These are phyloP conservation scores for Aspergillus alliaceus DNA, from an alignment of 2,329 filamentous ascomycete species.

Conservation along the genomic window DNA sequence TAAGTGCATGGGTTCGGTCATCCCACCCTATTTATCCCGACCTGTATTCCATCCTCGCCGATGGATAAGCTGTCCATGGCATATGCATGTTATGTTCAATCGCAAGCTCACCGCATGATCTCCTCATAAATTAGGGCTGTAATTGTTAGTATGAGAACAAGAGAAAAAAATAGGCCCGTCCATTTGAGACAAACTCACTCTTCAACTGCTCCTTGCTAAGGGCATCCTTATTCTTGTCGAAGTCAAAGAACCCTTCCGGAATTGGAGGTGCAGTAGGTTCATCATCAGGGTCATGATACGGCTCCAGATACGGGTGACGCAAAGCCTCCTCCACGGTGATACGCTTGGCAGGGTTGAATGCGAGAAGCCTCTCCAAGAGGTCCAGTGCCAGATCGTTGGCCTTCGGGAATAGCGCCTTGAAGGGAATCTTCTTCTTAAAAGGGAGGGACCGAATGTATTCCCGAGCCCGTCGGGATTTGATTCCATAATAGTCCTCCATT, in stretches of 20 bases:
- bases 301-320: slow-evolving; percentile 96
- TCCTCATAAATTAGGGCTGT: slow-evolving; percentile 89
- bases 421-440: slow-evolving; percentile 99
- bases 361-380: slow-evolving; percentile 89
- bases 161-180: neutral
- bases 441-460: slow-evolving; percentile 98
- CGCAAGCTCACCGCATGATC: slow-evolving; percentile 68
- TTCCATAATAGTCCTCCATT: slow-evolving; percentile 99
- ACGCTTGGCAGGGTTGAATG: slow-evolving; percentile 98
- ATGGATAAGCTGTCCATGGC: neutral
- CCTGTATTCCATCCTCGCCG: neutral
- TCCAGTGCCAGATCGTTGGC: slow-evolving; percentile 97
- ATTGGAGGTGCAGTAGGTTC: slow-evolving; percentile 96
- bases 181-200: slow-evolving; percentile 50
- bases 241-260: slow-evolving; percentile 98
- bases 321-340: slow-evolving; percentile 97
- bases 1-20: slow-evolving; percentile 16
- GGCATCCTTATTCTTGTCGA: slow-evolving; percentile 99
- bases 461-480: slow-evolving; percentile 94
- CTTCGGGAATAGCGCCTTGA: slow-evolving; percentile 96
- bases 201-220: slow-evolving; percentile 98
- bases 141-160: slow-evolving; percentile 12
- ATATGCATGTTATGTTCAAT: neutral
- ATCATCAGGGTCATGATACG: slow-evolving; percentile 97
- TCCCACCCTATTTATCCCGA: neutral